These are phyloP conservation scores for Nyctanthes arbortristis DNA, from an alignment of 257 asterid species.

Conservation along the genomic window DNA sequence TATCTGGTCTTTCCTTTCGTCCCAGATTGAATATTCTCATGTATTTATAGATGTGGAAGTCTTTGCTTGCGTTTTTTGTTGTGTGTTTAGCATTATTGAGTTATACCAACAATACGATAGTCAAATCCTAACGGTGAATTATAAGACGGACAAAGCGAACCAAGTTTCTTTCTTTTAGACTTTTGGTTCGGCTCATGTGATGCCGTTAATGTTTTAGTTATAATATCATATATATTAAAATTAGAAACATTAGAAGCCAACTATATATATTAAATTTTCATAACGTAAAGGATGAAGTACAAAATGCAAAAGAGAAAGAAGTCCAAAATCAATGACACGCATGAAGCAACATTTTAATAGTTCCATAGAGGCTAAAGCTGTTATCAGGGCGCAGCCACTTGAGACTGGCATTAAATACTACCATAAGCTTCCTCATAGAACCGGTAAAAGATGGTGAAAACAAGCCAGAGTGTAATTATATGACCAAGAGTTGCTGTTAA, in stretches of 20 bases:
- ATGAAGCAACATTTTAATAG: not conserved
- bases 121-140: no score
- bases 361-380: not conserved
- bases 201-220: no score
- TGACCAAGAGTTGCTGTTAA: slow-evolving; percentile 11
- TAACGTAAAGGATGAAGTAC: not conserved
- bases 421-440: slow-evolving; percentile 7
- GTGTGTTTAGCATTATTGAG: no score
- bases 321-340: not conserved
- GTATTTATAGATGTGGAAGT: no score
- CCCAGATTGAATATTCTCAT: no score
- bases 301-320: not conserved
- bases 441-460: slow-evolving; percentile 15
- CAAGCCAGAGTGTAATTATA: slow-evolving; percentile 14
- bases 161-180: no score
- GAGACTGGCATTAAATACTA: not conserved
- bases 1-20: no score
- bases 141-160: no score
- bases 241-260: not conserved
- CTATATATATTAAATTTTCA: not conserved
- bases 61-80: no score
- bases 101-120: no score
- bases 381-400: not conserved
- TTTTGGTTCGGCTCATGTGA: no score
- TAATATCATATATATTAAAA: no score